Conservation (phyloP, 805 yeast species). For the Saccharomyces paradoxus region DNA sequence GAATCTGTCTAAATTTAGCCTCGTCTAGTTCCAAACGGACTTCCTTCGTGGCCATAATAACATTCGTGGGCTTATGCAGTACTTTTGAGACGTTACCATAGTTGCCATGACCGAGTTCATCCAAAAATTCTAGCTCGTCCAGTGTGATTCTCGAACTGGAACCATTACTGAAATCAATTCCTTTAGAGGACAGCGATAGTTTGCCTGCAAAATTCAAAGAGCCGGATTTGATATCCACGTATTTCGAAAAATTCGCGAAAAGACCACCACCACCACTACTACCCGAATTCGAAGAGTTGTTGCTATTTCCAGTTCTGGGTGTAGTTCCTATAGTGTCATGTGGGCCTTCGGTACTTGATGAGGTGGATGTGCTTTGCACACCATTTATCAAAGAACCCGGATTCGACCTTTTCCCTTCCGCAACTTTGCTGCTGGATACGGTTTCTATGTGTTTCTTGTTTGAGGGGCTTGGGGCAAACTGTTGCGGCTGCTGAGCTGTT, state of each 20-base stretch:
- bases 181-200: slow-evolving; percentile 83
- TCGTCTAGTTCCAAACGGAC: slow-evolving; percentile 90
- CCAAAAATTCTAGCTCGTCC: slow-evolving; percentile 74
- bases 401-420: slow-evolving; percentile 21
- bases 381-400: slow-evolving; percentile 26
- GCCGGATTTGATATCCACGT: slow-evolving; percentile 87
- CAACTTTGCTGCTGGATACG: slow-evolving; percentile 4
- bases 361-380: slow-evolving; percentile 29
- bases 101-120: slow-evolving; percentile 90
- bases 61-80: slow-evolving; percentile 83
- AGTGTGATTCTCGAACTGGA: slow-evolving; percentile 77
- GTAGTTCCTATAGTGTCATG: slow-evolving; percentile 25
- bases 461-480: slow-evolving; percentile 24
- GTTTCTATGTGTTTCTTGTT: slow-evolving; percentile 11
- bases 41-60: slow-evolving; percentile 95
- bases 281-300: slow-evolving; percentile 9
- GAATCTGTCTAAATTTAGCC: slow-evolving; percentile 83
- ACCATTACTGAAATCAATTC: slow-evolving; percentile 85
- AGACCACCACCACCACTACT: slow-evolving; percentile 39
- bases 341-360: slow-evolving; percentile 21
- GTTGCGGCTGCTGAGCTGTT: slow-evolving; percentile 19
- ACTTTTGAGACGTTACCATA: slow-evolving; percentile 95
- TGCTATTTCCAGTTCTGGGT: slow-evolving; percentile 12
- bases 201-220: slow-evolving; percentile 88
- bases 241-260: slow-evolving; percentile 71